phyloP scores from a whole-genome alignment of 345 rosid species.

The Viola odorata region DNA sequence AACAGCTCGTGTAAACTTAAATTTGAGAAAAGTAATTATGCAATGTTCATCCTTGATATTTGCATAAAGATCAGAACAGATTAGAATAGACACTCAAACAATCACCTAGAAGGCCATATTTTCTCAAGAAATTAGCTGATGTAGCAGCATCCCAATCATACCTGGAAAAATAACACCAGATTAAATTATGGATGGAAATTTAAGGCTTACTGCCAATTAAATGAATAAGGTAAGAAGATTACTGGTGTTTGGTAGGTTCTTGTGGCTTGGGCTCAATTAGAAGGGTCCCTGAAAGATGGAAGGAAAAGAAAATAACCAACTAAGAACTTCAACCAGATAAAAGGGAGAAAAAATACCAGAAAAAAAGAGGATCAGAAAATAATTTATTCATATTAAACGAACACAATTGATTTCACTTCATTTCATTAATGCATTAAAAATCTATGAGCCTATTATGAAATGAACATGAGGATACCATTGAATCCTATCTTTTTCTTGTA shows the following conservation, averaged over 20 bases:
- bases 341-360: background rate
- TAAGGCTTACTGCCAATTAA: background rate
- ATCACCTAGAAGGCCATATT: conserved; percentile 69
- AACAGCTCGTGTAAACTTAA: no score
- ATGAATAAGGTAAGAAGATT: conserved; percentile 9
- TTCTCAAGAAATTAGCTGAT: conserved; percentile 70
- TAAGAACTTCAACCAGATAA: conserved; percentile 7
- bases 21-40: background rate
- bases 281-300: conserved; percentile 53
- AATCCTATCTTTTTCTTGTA: conserved; percentile 97
- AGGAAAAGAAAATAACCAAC: background rate
- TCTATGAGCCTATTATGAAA: background rate
- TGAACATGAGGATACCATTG: conserved; percentile 44
- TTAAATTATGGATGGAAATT: background rate
- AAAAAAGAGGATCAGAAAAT: background rate
- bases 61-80: background rate
- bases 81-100: background rate
- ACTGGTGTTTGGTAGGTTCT: conserved; percentile 97
- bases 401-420: background rate
- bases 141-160: conserved; percentile 99
- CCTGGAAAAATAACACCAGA: conserved; percentile 27
- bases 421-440: background rate
- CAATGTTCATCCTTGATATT: background rate
- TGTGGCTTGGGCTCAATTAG: conserved; percentile 98
- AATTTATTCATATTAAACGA: background rate